phyloP scores from a whole-genome alignment of 768 basidiomycete genomes.

The Cystofilobasidium macerans region DNA sequence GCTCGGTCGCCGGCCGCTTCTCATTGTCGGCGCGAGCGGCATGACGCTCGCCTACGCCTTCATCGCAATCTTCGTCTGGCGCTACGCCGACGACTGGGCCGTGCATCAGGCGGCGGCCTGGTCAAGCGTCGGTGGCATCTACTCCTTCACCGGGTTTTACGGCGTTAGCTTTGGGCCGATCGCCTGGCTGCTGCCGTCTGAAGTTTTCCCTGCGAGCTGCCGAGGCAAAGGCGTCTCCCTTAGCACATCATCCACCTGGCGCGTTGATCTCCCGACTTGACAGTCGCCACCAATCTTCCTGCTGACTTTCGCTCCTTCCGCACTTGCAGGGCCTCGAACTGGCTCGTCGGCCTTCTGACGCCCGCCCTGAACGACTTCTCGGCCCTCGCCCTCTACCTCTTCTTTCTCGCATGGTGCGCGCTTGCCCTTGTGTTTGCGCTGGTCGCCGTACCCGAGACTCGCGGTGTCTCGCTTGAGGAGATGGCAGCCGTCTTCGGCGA shows the following conservation, averaged over 20 bases:
- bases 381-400: not conserved
- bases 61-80: slow-evolving; percentile 53
- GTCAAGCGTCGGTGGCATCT: slow-evolving; percentile 54
- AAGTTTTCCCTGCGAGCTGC: slow-evolving; percentile 69
- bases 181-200: slow-evolving; percentile 65
- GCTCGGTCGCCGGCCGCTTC: slow-evolving; percentile 56
- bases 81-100: slow-evolving; percentile 47
- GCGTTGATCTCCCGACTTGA: not conserved
- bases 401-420: slow-evolving; percentile 2
- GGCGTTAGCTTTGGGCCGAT: slow-evolving; percentile 62
- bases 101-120: slow-evolving; percentile 52
- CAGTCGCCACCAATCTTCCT: not conserved
- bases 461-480: not conserved
- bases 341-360: slow-evolving; percentile 1
- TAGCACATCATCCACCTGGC: not conserved
- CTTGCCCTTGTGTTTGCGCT: not conserved
- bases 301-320: not conserved
- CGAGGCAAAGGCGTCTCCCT: slow-evolving; percentile 47
- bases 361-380: not conserved
- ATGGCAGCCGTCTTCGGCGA: slow-evolving; percentile 13
- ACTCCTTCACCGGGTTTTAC: slow-evolving; percentile 46
- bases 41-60: slow-evolving; percentile 58
- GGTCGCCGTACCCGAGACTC: slow-evolving; percentile 1
- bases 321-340: slow-evolving; percentile 5
- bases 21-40: slow-evolving; percentile 51